Conservation (phyloP, 2,329 filamentous ascomycete genomes). For the Herpotrichia juniperi region DNA sequence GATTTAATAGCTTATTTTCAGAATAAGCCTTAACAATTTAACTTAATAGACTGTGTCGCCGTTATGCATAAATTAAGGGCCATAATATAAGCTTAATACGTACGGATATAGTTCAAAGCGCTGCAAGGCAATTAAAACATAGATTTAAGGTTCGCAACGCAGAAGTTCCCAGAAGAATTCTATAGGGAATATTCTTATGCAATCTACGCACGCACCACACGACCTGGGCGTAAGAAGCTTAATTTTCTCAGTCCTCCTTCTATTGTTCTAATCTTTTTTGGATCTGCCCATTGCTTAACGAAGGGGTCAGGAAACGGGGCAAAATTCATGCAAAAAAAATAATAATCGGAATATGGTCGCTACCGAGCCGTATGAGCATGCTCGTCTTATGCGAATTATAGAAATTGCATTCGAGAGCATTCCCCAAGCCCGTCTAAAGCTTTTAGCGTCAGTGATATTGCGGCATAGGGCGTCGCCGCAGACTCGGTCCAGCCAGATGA, state of each 20-base stretch:
- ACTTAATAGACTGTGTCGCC: conserved; percentile 1
- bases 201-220: too few relatives aligned
- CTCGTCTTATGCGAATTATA: background rate
- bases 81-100: background rate
- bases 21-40: conserved; percentile 4
- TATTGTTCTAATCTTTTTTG: too few relatives aligned
- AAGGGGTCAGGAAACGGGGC: too few relatives aligned
- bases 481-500: background rate
- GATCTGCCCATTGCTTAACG: too few relatives aligned
- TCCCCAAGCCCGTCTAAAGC: background rate
- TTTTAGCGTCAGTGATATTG: background rate
- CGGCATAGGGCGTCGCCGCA: background rate
- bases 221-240: too few relatives aligned
- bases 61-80: conserved; percentile 3
- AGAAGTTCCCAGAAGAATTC: too few relatives aligned
- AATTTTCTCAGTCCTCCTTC: too few relatives aligned
- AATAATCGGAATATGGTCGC: background rate
- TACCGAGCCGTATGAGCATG: background rate
- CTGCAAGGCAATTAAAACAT: background rate
- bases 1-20: conserved; percentile 1
- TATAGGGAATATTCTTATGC: too few relatives aligned
- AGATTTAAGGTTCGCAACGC: background rate
- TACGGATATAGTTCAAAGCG: background rate
- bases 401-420: background rate
- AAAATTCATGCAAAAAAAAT: too few relatives aligned